Conservation (phyloP, 139 green algal genomes). For the Pleodorina starrii region DNA sequence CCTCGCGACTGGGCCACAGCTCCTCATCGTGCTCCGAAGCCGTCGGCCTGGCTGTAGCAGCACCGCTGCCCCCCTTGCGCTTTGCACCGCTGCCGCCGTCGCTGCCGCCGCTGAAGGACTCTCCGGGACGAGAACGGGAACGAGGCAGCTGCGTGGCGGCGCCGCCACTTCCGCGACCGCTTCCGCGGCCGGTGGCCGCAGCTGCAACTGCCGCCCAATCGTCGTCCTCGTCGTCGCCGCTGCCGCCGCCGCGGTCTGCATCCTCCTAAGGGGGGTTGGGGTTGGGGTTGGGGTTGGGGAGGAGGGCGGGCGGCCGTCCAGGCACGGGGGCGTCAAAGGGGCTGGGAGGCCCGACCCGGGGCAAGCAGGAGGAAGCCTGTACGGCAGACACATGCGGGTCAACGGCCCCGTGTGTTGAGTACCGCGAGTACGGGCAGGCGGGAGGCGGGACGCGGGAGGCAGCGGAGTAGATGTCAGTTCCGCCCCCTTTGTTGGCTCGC, state of each 20-base stretch:
- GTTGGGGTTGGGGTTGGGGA: too few species aligned
- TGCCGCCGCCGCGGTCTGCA: not conserved
- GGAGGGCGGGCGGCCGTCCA: too few species aligned
- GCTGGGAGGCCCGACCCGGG: too few species aligned
- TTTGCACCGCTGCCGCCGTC: not conserved
- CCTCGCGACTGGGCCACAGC: conserved; percentile 35
- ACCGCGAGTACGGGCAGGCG: too few species aligned
- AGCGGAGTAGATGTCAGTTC: too few species aligned
- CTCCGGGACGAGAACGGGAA: not conserved
- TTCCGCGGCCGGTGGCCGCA: not conserved
- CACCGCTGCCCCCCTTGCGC: not conserved
- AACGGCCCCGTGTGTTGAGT: too few species aligned
- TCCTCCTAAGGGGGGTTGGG: too few species aligned
- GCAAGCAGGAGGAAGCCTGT: too few species aligned
- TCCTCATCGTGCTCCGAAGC: not conserved
- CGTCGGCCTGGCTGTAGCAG: not conserved
- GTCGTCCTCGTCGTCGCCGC: not conserved
- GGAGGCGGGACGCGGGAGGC: too few species aligned
- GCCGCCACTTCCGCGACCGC: not conserved
- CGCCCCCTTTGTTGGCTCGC: too few species aligned
- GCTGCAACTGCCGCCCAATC: not conserved
- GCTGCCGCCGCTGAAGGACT: not conserved
- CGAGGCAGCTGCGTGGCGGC: not conserved
- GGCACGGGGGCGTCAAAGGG: too few species aligned
- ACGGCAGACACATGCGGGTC: too few species aligned